These are phyloP conservation scores for Xanthoconium stramineum DNA, from an alignment of 768 basidiomycete species.

Conservation along the genomic window DNA sequence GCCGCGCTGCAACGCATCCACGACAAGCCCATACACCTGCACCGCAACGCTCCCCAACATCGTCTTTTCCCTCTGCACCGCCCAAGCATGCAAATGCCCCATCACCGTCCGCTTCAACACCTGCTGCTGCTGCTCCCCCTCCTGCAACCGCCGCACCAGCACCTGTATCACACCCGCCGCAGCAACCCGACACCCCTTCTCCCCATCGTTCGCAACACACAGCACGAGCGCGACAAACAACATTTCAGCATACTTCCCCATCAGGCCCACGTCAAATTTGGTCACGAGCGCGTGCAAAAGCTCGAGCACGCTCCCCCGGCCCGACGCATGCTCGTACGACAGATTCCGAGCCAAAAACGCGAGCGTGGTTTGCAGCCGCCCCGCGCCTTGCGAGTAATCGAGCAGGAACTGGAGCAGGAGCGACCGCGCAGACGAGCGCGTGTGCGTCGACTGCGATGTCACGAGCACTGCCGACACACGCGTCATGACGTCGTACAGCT, in stretches of 20 bases:
- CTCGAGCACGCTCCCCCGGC: slow-evolving; percentile 92
- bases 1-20: slow-evolving; percentile 62
- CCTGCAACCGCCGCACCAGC: slow-evolving; percentile 67
- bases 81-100: slow-evolving; percentile 79
- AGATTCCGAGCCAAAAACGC: slow-evolving; percentile 90
- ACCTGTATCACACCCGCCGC: slow-evolving; percentile 79
- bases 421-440: slow-evolving; percentile 88
- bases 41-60: slow-evolving; percentile 69
- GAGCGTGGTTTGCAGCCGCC: slow-evolving; percentile 84
- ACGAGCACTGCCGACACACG: slow-evolving; percentile 89
- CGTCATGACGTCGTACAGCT: slow-evolving; percentile 97
- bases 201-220: slow-evolving; percentile 92
- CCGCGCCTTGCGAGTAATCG: slow-evolving; percentile 96
- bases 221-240: slow-evolving; percentile 90
- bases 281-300: slow-evolving; percentile 76
- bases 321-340: slow-evolving; percentile 86
- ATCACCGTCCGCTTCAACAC: slow-evolving; percentile 54
- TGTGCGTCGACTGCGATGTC: slow-evolving; percentile 85
- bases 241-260: slow-evolving; percentile 81
- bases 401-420: slow-evolving; percentile 91
- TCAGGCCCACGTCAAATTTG: slow-evolving; percentile 76
- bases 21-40: slow-evolving; percentile 78
- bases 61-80: slow-evolving; percentile 53
- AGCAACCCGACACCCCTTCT: slow-evolving; percentile 84
- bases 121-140: slow-evolving; percentile 51